Evolutionary conservation across 805 yeast genomes (phyloP).

Genomic region (Candida insectalens): DNA sequence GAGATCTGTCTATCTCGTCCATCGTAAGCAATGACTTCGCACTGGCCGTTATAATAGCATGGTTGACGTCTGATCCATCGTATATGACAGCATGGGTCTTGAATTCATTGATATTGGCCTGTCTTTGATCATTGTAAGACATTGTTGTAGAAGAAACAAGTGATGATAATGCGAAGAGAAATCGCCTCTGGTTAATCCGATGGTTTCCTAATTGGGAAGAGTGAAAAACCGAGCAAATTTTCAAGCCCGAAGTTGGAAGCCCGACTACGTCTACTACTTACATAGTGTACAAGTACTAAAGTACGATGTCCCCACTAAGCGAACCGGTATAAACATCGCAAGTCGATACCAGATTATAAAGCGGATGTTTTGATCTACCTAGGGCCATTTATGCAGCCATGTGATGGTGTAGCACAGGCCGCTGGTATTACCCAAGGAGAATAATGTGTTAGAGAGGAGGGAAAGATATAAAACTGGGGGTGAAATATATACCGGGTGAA

Average conservation of each 20-base stretch:
- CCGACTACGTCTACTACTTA: no score
- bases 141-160: constrained; percentile 1
- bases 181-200: no score
- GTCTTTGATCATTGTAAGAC: constrained; percentile 7
- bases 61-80: constrained; percentile 5
- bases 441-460: constrained; percentile 7
- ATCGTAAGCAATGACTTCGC: constrained; percentile 6
- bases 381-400: constrained; percentile 31
- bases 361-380: constrained; percentile 25
- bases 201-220: no score
- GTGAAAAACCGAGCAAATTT: no score
- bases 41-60: constrained; percentile 3
- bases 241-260: no score
- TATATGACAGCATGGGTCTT: constrained; percentile 3
- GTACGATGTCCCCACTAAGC: constrained; percentile 23
- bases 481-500: constrained; percentile 1
- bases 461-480: constrained; percentile 5
- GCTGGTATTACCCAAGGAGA: constrained; percentile 32
- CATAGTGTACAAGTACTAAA: no score
- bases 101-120: constrained; percentile 8
- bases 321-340: constrained; percentile 14
- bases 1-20: constrained; percentile 4
- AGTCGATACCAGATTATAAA: constrained; percentile 17
- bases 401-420: constrained; percentile 23
- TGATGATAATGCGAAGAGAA: no score